Conservation (phyloP, 1,139 yeast genomes). For the Entelexis paramagnoliae region DNA sequence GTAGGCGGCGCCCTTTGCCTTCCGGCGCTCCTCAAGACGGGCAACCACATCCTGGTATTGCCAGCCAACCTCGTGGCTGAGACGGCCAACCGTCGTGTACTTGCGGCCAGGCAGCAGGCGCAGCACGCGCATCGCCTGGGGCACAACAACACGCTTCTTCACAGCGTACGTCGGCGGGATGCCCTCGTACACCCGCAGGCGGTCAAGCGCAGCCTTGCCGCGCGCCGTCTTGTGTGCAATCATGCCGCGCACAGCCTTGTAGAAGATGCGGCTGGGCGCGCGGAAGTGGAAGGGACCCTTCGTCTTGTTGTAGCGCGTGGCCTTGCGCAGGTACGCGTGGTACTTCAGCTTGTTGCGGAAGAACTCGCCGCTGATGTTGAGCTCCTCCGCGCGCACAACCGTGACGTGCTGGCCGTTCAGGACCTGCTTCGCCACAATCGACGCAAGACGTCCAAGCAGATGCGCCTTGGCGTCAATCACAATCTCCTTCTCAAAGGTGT, state of each 20-base stretch:
- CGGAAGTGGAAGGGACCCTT: conserved; percentile 99
- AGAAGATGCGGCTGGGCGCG: conserved; percentile 99
- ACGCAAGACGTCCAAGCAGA: conserved; percentile 99
- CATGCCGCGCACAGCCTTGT: conserved; percentile 99
- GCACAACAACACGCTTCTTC: conserved; percentile 99
- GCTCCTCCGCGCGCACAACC: conserved; percentile 94
- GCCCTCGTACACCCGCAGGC: conserved; percentile 99
- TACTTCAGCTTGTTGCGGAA: conserved; percentile 99
- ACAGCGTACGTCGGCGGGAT: conserved; percentile 99
- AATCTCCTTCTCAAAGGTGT: conserved; percentile 27
- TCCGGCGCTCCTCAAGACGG: conserved; percentile 98
- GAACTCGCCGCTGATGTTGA: conserved; percentile 98
- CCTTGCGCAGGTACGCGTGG: conserved; percentile 99
- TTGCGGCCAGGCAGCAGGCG: conserved; percentile 99
- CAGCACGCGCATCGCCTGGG: conserved; percentile 98
- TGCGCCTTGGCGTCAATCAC: conserved; percentile 59
- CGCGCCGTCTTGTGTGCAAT: conserved; percentile 99
- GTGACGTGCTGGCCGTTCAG: conserved; percentile 97
- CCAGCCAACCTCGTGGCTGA: conserved; percentile 98
- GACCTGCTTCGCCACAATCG: conserved; percentile 96
- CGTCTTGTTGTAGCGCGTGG: conserved; percentile 96
- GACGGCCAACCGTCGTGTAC: conserved; percentile 96
- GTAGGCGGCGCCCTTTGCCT: conserved; percentile 98
- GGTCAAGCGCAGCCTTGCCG: conserved; percentile 99
- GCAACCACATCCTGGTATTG: conserved; percentile 97